phyloP scores from a whole-genome alignment of 1,284 basidiomycete species.

The Fomitopsis schrenkii region DNA sequence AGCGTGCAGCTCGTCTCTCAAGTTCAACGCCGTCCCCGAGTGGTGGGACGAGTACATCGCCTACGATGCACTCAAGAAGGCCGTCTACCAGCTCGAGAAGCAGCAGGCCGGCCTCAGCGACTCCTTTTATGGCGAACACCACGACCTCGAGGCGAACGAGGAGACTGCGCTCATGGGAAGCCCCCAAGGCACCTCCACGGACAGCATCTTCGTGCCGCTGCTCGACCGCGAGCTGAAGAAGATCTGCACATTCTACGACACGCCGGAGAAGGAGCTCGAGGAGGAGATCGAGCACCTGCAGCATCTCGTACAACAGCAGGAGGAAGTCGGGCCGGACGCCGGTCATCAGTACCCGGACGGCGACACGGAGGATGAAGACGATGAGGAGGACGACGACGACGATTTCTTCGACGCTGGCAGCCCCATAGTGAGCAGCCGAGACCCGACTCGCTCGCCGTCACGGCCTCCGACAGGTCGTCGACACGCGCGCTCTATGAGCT shows the following conservation, averaged over 20 bases:
- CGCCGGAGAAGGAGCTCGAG: constrained; percentile 71
- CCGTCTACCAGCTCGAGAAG: constrained; percentile 81
- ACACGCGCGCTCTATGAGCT: constrained; percentile 33
- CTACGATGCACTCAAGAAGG: constrained; percentile 86
- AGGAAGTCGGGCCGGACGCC: constrained; percentile 58
- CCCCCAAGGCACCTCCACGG: constrained; percentile 35
- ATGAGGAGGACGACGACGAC: constrained; percentile 67
- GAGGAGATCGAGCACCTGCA: constrained; percentile 63
- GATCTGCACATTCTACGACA: constrained; percentile 78
- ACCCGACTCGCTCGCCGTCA: constrained; percentile 19
- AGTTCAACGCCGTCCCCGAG: constrained; percentile 92
- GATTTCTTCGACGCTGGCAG: constrained; percentile 34
- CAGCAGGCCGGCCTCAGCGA: constrained; percentile 45
- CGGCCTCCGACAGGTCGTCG: constrained; percentile 23
- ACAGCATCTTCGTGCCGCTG: constrained; percentile 66
- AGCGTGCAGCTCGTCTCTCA: constrained; percentile 61
- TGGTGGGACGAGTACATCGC: constrained; percentile 95
- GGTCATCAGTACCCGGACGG: constrained; percentile 40
- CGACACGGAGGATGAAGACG: constrained; percentile 59
- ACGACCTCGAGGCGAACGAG: constrained; percentile 57
- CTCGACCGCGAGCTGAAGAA: constrained; percentile 85
- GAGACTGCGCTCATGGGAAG: constrained; percentile 46
- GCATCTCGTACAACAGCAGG: constrained; percentile 61
- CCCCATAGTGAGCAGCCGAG: constrained; percentile 15
- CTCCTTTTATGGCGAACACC: constrained; percentile 40